Base-by-base conservation (phyloP, 2,329 filamentous ascomycete genomes). In the Stagonosporopsis rhizophila region DNA sequence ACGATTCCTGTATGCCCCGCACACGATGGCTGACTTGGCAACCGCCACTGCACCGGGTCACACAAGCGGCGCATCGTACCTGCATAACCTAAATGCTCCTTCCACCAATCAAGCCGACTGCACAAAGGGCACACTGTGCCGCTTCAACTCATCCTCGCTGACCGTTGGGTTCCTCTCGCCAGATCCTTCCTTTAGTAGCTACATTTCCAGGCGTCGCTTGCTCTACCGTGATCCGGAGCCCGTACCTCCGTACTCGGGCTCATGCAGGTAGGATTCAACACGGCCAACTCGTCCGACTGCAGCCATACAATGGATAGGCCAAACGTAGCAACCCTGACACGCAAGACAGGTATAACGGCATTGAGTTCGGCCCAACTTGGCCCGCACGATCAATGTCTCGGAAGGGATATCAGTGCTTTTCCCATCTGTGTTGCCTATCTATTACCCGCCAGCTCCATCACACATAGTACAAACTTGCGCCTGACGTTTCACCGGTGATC, bases 21-120 rank as follows among this genome's bases (percentile, higher is more conserved):
- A 35, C 41, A 9, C 19, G 41, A 32, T 52, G 50, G 50, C 42
- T 19, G 20, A 23, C 45, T 42, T 45, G 34, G 52, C 45, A 30
- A 7, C 9, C 30, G 30, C 30, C 14, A 30, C 23, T 22, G 34
- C 23, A 32, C 34, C 14, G 12, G 42, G 30, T 42, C 44, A 34
- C 34, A 23, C 25, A 28, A 17, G 28, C 17, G 46, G 12, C 14
- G 14, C 14, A 39, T 39, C 20, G 35, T 50, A 56, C 46, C 41
- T 50, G 52, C 52, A 45, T 44, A 7, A 28, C 17, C 28, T 6
- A 27, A 17, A 3, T n/a, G 19, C 1, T 32, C 25, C 40, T 38
- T 44, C 52, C 39, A 44, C 52, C 44, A 55, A 55, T 51, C 30
- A 32, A 2, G 2, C 17, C 4, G 14, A 12, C 12, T 15, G 2